phyloP scores from a whole-genome alignment of 805 yeast genomes.

The Zygotorulaspora florentina region DNA sequence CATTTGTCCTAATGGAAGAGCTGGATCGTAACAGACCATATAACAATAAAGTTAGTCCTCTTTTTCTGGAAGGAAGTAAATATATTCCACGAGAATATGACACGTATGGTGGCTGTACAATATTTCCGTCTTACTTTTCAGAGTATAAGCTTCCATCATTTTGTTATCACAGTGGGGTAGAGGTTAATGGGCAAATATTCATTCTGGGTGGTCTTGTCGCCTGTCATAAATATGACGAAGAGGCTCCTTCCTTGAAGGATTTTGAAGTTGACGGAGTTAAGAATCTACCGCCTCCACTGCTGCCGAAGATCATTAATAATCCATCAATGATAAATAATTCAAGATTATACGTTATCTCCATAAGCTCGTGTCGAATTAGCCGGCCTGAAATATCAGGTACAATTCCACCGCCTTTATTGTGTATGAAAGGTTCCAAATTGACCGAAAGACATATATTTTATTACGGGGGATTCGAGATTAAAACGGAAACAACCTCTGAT shows the following conservation, averaged over 20 bases:
- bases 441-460: constrained; percentile 55
- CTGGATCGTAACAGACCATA: constrained; percentile 4
- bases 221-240: constrained; percentile 24
- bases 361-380: constrained; percentile 39
- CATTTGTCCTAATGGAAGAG: constrained; percentile 1
- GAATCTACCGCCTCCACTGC: constrained; percentile 46
- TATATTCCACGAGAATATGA: constrained; percentile 25
- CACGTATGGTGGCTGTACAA: constrained; percentile 25
- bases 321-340: constrained; percentile 42
- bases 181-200: constrained; percentile 37
- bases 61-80: constrained; percentile 24
- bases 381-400: constrained; percentile 38
- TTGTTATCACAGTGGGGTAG: constrained; percentile 42
- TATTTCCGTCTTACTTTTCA: constrained; percentile 35
- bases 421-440: constrained; percentile 46
- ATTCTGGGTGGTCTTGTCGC: constrained; percentile 45
- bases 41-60: constrained; percentile 20
- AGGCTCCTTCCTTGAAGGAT: constrained; percentile 35
- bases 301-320: constrained; percentile 39
- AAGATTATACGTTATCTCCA: constrained; percentile 36
- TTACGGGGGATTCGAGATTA: constrained; percentile 64
- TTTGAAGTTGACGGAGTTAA: constrained; percentile 37
- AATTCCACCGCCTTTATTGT: constrained; percentile 50
- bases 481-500: constrained; percentile 31
- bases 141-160: constrained; percentile 41